Conservation (phyloP, 2,329 filamentous ascomycete genomes). For the Truncatella angustata region DNA sequence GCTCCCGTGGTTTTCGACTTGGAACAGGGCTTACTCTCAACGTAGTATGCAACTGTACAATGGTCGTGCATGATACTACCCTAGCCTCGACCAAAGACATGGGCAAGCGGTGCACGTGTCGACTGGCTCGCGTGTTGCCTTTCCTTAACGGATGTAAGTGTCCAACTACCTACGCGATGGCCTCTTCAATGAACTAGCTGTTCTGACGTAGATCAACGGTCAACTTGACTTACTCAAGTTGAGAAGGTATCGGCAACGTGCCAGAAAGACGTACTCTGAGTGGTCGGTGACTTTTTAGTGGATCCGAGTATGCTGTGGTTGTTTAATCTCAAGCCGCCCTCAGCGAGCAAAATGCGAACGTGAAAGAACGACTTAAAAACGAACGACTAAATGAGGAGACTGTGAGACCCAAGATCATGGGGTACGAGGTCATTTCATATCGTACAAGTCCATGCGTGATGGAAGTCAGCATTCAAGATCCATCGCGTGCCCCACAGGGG, state of each 20-base stretch:
- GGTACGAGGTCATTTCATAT: too few species aligned
- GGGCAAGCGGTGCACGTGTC: neutral
- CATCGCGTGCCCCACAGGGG: neutral
- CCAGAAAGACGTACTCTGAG: neutral
- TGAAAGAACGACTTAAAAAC: neutral
- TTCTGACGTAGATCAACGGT: neutral
- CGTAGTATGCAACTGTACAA: too few species aligned
- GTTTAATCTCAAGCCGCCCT: neutral
- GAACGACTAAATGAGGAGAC: neutral
- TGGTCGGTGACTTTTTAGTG: conserved; percentile 6
- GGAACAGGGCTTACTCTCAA: too few species aligned
- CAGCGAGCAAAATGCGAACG: neutral
- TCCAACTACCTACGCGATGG: neutral
- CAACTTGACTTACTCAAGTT: neutral
- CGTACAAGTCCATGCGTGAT: too few species aligned
- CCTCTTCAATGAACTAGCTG: neutral
- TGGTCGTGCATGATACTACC: neutral
- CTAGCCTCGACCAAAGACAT: neutral
- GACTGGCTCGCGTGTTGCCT: neutral
- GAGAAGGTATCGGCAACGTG: neutral
- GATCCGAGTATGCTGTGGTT: conserved; percentile 4
- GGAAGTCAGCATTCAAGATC: neutral
- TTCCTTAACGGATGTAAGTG: neutral
- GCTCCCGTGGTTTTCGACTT: too few species aligned
- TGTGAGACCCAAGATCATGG: too few species aligned